phyloP scores from a whole-genome alignment of 78 protist genomes.

The Chrysochromulina tobinii region DNA sequence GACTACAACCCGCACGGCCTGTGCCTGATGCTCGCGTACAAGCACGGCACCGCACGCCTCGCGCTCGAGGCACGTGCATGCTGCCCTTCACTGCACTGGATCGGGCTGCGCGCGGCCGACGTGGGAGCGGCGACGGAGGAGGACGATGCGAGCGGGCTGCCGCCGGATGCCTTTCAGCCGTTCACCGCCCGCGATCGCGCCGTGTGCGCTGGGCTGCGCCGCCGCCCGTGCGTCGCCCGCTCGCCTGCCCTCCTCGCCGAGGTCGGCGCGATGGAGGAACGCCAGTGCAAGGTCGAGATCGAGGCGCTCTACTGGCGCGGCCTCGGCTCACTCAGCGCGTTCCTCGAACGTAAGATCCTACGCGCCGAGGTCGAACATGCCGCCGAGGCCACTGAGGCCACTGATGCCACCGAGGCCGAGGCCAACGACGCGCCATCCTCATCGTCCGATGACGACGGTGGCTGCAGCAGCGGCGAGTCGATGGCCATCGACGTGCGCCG shows the following conservation, averaged over 20 bases:
- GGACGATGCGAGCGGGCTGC: neutral
- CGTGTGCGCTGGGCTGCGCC: neutral
- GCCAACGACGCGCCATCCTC: too few species aligned
- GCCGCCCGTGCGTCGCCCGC: neutral
- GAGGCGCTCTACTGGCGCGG: neutral
- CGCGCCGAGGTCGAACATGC: too few species aligned
- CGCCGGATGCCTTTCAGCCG: neutral
- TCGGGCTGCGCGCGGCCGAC: neutral
- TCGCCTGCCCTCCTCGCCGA: neutral
- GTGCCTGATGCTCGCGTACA: slow-evolving; percentile 11
- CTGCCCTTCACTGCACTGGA: neutral
- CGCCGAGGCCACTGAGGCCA: too few species aligned
- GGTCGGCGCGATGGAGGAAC: neutral
- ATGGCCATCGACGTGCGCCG: too few species aligned
- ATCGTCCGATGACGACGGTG: too few species aligned
- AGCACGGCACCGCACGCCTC: neutral
- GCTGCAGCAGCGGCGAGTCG: too few species aligned
- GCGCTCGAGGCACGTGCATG: neutral
- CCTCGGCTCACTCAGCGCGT: too few species aligned
- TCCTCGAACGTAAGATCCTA: too few species aligned
- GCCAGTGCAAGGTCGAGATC: neutral
- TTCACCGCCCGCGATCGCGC: neutral
- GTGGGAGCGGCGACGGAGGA: neutral
- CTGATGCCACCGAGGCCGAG: too few species aligned
- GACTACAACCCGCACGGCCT: slow-evolving; percentile 48